Evolutionary conservation across 495 filamentous ascomycete genomes (phyloP), one percentile per base, ranked within the genome.

Genomic region (Penicillium paxilli): DNA sequence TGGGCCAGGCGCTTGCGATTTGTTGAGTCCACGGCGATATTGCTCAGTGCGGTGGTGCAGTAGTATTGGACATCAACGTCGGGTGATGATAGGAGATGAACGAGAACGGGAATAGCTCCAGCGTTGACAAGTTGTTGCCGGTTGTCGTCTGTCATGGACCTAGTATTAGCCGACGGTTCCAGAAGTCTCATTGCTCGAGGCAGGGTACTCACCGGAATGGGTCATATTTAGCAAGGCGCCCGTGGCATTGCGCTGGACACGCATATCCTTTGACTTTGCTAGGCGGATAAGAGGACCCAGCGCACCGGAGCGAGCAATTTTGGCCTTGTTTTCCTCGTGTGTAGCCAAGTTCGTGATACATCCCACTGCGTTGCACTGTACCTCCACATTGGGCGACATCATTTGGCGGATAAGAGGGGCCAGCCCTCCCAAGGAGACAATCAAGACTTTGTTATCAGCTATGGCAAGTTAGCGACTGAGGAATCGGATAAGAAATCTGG

Each of bases 41-140:
- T 98, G 81, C 92, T 96, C 45, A 98, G 83, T 12, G 94, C 94
- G 2, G 94, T 98, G 28, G 94, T 98, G 76, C 94, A 98, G 73
- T 98, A 98, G 72, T 98, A 98, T 76, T 98, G 94, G 14, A 98
- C 94, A 66, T 98, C 94, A 49, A 96, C 91, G 66, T 98, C 94
- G 19, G 85, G 70, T 30, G 93, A 97, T 12, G 89, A 91, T 28
- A 98, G 82, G 21, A 98, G 81, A 59, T 96, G 91, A 45, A 98
- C 94, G 12, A 98, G 84, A 8, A 98, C 94, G 4, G 94, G 95
- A 55, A 98, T 96, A 9, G 94, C 95, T 47, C 92, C 92, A 44
- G 94, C 95, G 54, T 94, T 93, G 44, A 98, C 94, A 23, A 98
- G 85, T 70, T 98, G 91, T 75, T 96, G 91, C 50, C 94, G 85